Evolutionary conservation across 345 rosid genomes (phyloP).

Genomic region (Carallia pectinifolia): DNA sequence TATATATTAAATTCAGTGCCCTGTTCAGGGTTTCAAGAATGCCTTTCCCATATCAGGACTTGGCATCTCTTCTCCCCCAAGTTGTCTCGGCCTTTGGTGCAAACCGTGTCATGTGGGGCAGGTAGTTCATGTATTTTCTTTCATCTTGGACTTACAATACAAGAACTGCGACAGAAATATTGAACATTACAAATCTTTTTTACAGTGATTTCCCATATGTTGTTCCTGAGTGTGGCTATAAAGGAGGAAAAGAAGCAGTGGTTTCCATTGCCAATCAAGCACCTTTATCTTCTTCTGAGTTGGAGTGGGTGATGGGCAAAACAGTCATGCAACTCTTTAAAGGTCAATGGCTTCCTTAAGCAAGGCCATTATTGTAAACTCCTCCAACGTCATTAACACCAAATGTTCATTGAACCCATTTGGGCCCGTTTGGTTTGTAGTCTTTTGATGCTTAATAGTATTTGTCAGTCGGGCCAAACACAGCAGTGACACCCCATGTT

Average conservation of each 20-base stretch:
- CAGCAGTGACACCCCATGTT: too few relatives aligned
- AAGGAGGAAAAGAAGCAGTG: constrained; percentile 69
- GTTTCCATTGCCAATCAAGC: constrained; percentile 44
- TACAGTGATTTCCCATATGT: constrained; percentile 88
- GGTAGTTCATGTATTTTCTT: constrained; percentile 32
- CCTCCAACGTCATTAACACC: too few relatives aligned
- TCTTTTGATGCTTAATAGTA: too few relatives aligned
- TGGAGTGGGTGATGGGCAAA: constrained; percentile 71
- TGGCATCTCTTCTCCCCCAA: constrained; percentile 54
- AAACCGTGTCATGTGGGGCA: constrained; percentile 91
- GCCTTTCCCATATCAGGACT: constrained; percentile 63
- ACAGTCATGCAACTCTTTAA: constrained; percentile 64
- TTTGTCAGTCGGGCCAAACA: too few relatives aligned
- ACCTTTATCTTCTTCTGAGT: constrained; percentile 57
- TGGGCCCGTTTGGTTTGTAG: too few relatives aligned
- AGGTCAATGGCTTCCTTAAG: constrained; percentile 50
- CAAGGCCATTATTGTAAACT: neutral
- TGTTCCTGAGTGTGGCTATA: constrained; percentile 81
- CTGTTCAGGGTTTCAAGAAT: constrained; percentile 76
- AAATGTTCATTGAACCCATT: too few relatives aligned
- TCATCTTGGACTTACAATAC: neutral
- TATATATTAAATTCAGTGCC: constrained; percentile 82
- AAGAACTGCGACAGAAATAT: neutral
- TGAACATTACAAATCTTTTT: constrained; percentile 3
- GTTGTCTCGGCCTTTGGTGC: constrained; percentile 64